Base-by-base conservation (phyloP, 1,284 basidiomycete genomes). In the Takashimella tepidaria region DNA sequence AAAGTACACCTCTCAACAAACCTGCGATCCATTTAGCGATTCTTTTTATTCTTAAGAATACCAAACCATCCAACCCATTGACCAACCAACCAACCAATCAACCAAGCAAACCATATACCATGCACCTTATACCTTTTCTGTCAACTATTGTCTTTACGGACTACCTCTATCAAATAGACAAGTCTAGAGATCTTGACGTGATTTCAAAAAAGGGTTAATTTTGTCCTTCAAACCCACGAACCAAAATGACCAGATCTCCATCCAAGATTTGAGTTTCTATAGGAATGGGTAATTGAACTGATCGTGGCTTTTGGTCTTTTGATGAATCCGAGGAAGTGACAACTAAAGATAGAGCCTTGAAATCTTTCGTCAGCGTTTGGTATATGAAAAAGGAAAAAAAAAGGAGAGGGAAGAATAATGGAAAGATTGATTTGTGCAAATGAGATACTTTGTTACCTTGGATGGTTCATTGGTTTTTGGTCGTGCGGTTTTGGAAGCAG, bases 191-290 rank as follows among this genome's bases (percentile, higher is more conserved):
- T n/a, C n/a, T n/a, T n/a, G n/a, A n/a, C n/a, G n/a, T n/a, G n/a
- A n/a, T 54, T 45, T 23, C 10, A 19, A 31, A 49, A 23, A 22
- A 20, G 21, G 23, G 37, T 22, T 4, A 22, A 24, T 31, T 40
- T 41, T 10, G 42, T 8, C 31, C 31, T 41, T 2, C 41, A 56
- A 56, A 57, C 2, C 58, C 58, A 41, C 56, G 53, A 11, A 62
- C 54, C 10, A 66, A 56, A 19, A 63, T 52, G 21, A 68, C 55
- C 10, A 61, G 21, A 49, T 62, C 58, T 21, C 64, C 66, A 26
- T 61, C 58, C 3, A 22, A 23, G 4, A 67, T 54, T 21, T 57
- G 45, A 19, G 45, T 37, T 4, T 57, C 57, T 1, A 55, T 61
- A 10, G 67, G 21, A 27, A 42, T 52, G 1, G 61, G 51, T 2